Base-by-base conservation (phyloP, 768 basidiomycete genomes). In the Guyanaporus albipodus region DNA sequence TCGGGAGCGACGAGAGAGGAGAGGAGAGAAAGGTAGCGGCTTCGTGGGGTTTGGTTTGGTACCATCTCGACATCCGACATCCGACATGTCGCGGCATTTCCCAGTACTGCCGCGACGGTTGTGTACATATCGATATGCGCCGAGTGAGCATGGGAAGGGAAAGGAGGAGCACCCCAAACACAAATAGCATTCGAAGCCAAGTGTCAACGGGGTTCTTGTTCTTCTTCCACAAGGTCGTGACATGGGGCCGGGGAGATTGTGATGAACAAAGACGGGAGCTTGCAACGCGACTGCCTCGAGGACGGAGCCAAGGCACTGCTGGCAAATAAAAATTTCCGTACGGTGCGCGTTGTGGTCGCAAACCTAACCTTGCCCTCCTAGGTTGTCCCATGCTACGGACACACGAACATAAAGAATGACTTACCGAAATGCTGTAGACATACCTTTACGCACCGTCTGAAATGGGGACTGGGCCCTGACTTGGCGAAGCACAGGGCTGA, bases 241-340 rank as follows among this genome's bases (percentile, higher is more conserved):
- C 39, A 48, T 38, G 40, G 27, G 36, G 24, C 22, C 9, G 42
- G 23, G 45, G 61, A 14, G 47, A 48, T 42, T 42, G 56, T 58
- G 59, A 59, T 26, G 29, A 32, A 44, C 34, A 47, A 52, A 52
- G 42, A 24, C 46, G 48, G 18, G 35, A 48, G 39, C 42, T n/a
- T 56, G 54, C 64, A 67, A 66, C 54, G 61, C 54, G 59, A 59
- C 50, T 56, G 54, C 64, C 64, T 66, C 63, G 66, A 66, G 64
- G 64, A 67, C 52, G 62, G 54, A 49, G 52, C 55, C 60, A 63
- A 59, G 58, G 60, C 54, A 61, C 62, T 46, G 51, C 38, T 53
- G 56, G 50, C 43, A 54, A 62, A 42, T 36, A 63, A 58, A 60
- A 56, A 55, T 57, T 57, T 59, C 66, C 63, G 65, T 57, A 22